A percentile compares a stretch with the other conserved stretches of the same genome.
Conservation (phyloP, 257 asterid species). For the Rauvolfia tetraphylla region DNA sequence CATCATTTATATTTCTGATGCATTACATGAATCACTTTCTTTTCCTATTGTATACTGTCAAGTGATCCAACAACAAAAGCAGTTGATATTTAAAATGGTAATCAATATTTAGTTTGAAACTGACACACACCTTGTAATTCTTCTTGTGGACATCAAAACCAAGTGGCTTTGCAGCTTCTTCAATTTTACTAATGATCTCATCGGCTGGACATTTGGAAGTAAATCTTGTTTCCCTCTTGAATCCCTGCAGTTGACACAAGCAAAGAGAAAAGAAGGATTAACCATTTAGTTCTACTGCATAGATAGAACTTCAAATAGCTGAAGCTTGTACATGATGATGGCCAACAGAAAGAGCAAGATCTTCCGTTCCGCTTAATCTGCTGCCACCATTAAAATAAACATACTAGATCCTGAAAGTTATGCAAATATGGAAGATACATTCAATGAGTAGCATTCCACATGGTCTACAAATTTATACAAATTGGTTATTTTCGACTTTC, state of each 20-base stretch:
- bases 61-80: neutral
- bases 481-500: neutral
- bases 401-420: neutral
- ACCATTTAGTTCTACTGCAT: neutral
- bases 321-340: neutral
- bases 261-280: neutral
- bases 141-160: conserved; percentile 91
- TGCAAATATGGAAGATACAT: neutral
- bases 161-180: conserved; percentile 87
- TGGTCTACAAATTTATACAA: neutral
- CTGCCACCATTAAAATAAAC: neutral
- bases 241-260: conserved; percentile 41
- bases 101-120: conserved; percentile 1
- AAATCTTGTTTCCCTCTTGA: conserved; percentile 85
- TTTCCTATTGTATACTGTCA: neutral
- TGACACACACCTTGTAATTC: conserved; percentile 68
- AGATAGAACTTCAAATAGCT: neutral
- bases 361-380: neutral
- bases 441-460: neutral
- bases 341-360: neutral
- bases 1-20: neutral
- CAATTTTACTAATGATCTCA: conserved; percentile 79
- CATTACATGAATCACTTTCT: neutral
- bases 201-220: conserved; percentile 73
- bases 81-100: neutral